Conservation (phyloP, 495 filamentous ascomycete species). For the Talaromyces nanjingensis region DNA sequence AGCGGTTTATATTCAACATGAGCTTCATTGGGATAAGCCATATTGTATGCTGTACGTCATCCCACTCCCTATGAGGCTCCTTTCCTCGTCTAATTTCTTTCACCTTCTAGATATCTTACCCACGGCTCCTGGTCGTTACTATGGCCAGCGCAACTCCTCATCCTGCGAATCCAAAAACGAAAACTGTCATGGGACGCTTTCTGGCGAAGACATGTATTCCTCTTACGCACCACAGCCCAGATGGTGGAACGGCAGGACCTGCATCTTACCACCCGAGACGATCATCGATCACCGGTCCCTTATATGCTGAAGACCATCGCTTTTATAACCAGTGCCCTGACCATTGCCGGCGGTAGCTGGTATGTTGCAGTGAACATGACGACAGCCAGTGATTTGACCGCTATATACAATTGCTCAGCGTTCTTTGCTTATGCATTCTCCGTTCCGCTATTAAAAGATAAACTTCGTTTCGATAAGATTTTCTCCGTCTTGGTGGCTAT, state of each 20-base stretch:
- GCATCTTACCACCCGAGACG: conserved; percentile 40
- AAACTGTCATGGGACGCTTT: conserved; percentile 76
- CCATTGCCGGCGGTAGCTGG: conserved; percentile 89
- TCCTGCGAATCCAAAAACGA: conserved; percentile 67
- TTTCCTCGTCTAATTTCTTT: conserved; percentile 2
- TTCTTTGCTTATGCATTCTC: conserved; percentile 98
- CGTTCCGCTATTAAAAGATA: conserved; percentile 80
- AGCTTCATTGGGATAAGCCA: conserved; percentile 86
- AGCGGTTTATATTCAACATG: conserved; percentile 84
- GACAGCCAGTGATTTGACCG: conserved; percentile 83
- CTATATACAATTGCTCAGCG: conserved; percentile 98
- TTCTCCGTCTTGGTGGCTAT: conserved; percentile 81
- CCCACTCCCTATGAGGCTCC: not conserved
- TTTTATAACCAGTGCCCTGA: conserved; percentile 78
- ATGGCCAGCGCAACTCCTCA: conserved; percentile 76
- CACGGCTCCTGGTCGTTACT: conserved; percentile 89
- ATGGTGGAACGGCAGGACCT: conserved; percentile 74
- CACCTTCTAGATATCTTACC: conserved; percentile 63
- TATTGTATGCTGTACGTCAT: conserved; percentile 89
- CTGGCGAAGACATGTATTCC: conserved; percentile 71
- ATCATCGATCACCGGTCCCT: conserved; percentile 51
- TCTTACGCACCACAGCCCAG: conserved; percentile 71
- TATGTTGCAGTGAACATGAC: conserved; percentile 92
- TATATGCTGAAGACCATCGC: conserved; percentile 75
- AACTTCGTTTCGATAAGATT: conserved; percentile 70